phyloP scores from a whole-genome alignment of 2,329 filamentous ascomycete species.

The Dothideomycetes sp. region DNA sequence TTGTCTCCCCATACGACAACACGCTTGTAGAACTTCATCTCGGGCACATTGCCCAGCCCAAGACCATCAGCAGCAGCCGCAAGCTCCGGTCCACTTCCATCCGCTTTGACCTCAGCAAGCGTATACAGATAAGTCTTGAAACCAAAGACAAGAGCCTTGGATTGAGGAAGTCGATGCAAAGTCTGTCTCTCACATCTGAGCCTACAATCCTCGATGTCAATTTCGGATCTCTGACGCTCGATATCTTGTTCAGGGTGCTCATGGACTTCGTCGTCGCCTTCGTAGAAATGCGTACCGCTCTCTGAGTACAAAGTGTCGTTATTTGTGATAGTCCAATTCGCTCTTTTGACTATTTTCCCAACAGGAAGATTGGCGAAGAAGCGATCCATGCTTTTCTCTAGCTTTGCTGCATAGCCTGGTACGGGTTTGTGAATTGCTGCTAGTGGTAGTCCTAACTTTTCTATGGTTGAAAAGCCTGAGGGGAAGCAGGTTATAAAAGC shows the following conservation, averaged over 20 bases:
- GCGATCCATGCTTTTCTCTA: conserved; percentile 52
- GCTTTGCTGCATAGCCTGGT: conserved; percentile 47
- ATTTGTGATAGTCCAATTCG: conserved; percentile 45
- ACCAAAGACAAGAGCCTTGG: conserved; percentile 48
- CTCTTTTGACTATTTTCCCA: conserved; percentile 46
- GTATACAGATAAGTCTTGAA: conserved; percentile 56
- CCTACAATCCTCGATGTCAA: conserved; percentile 33
- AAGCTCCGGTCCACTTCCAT: conserved; percentile 46
- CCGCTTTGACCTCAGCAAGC: conserved; percentile 45
- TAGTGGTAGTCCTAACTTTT: conserved; percentile 46
- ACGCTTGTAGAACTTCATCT: conserved; percentile 51
- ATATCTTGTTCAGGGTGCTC: conserved; percentile 26
- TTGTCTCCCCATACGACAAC: conserved; percentile 48
- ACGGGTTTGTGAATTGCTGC: conserved; percentile 50
- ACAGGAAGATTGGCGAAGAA: conserved; percentile 48
- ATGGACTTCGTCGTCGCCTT: conserved; percentile 20
- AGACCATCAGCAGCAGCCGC: conserved; percentile 52
- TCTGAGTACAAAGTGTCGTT: conserved; percentile 32
- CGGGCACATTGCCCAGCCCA: conserved; percentile 46
- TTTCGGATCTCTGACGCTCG: conserved; percentile 22
- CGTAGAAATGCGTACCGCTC: conserved; percentile 36
- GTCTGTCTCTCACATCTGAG: conserved; percentile 53
- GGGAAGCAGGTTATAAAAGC: conserved; percentile 51
- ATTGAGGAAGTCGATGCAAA: conserved; percentile 48
- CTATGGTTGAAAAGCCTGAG: conserved; percentile 47